Conservation (phyloP, 768 basidiomycete species). For the Lentinula edodes region DNA sequence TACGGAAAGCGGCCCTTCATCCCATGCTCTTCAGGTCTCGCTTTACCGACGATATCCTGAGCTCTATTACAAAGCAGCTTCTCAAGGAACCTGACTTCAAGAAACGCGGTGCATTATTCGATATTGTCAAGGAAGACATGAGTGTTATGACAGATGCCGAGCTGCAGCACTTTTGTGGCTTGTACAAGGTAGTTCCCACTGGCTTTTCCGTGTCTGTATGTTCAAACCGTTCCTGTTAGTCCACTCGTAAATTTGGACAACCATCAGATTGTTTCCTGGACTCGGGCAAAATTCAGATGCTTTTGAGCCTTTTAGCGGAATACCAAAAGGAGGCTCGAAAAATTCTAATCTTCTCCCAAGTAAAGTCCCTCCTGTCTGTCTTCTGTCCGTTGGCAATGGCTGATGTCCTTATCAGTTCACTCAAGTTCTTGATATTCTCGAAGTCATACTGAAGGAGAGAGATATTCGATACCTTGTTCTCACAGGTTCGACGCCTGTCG, state of each 20-base stretch:
- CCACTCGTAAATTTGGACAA: slow-evolving; percentile 69
- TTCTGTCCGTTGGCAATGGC: neutral
- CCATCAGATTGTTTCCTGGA: slow-evolving; percentile 72
- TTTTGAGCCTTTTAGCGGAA: slow-evolving; percentile 64
- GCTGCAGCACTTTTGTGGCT: slow-evolving; percentile 78
- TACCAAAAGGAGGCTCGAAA: slow-evolving; percentile 71
- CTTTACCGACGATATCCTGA: slow-evolving; percentile 74
- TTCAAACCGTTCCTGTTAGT: slow-evolving; percentile 32
- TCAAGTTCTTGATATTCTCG: slow-evolving; percentile 90
- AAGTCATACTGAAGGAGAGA: slow-evolving; percentile 70
- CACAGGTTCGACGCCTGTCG: slow-evolving; percentile 91
- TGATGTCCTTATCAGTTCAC: slow-evolving; percentile 61
- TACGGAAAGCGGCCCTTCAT: slow-evolving; percentile 94
- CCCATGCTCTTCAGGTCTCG: slow-evolving; percentile 90
- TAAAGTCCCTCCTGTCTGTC: slow-evolving; percentile 42
- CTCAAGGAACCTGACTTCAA: slow-evolving; percentile 91
- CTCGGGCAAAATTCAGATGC: slow-evolving; percentile 79
- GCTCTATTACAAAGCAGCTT: slow-evolving; percentile 72
- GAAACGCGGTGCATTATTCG: slow-evolving; percentile 71
- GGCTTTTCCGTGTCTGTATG: neutral
- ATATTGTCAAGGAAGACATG: slow-evolving; percentile 96
- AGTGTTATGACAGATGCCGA: slow-evolving; percentile 98
- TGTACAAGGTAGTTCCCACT: slow-evolving; percentile 63
- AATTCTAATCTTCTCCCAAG: slow-evolving; percentile 93
- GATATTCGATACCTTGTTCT: slow-evolving; percentile 74